Evolutionary conservation across 2,329 filamentous ascomycete genomes (phyloP).

Genomic region (Trichoderma simmonsii): DNA sequence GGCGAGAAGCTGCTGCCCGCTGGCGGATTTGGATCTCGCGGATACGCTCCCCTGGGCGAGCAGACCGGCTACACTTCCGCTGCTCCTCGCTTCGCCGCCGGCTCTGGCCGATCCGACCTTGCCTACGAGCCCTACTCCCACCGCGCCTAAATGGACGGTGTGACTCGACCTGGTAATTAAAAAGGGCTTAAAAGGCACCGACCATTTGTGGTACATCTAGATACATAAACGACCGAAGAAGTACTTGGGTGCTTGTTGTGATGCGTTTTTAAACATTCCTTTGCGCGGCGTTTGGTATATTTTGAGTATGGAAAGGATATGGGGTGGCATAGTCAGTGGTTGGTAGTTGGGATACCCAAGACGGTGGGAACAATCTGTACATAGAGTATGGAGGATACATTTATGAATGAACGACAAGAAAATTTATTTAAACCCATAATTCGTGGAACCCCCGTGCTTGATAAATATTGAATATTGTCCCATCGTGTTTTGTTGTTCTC

Average conservation of each 20-base stretch:
- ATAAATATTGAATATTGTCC: background rate
- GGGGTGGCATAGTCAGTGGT: slow-evolving; percentile 3
- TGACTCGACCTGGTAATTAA: background rate
- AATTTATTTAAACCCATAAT: background rate
- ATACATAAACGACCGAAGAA: background rate
- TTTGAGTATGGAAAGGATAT: background rate
- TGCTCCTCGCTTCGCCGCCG: slow-evolving; percentile 35
- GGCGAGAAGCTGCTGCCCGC: slow-evolving; percentile 52
- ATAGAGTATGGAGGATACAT: slow-evolving; percentile 15
- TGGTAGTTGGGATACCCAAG: slow-evolving; percentile 18
- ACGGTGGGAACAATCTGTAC: slow-evolving; percentile 16
- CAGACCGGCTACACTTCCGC: slow-evolving; percentile 39
- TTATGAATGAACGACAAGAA: slow-evolving; percentile 18
- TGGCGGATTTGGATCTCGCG: slow-evolving; percentile 25
- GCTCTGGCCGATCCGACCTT: slow-evolving; percentile 46
- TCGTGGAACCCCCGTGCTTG: background rate
- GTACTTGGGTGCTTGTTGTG: background rate
- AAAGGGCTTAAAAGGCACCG: background rate
- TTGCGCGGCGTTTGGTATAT: slow-evolving; percentile 18
- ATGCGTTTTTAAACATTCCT: slow-evolving; percentile 11
- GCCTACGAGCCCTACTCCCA: slow-evolving; percentile 66
- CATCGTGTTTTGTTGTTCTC: background rate
- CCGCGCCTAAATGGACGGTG: slow-evolving; percentile 41
- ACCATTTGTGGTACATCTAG: background rate
- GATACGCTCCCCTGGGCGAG: slow-evolving; percentile 38